phyloP scores from a whole-genome alignment of 2,329 filamentous ascomycete species.

The Delphinella strobiligena region DNA sequence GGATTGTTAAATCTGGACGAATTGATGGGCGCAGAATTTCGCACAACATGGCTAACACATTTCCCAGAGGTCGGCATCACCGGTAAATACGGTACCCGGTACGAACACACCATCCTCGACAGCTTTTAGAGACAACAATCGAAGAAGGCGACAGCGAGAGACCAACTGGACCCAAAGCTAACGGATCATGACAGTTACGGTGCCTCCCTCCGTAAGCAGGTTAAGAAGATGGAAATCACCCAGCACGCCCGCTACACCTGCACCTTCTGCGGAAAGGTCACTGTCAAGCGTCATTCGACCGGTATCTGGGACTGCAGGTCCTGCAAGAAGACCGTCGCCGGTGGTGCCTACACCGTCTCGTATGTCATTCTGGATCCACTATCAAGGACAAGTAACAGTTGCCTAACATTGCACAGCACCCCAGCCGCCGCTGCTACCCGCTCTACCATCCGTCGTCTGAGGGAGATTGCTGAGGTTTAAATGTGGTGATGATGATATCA shows the following conservation, averaged over 20 bases:
- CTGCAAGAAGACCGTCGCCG: slow-evolving; percentile 88
- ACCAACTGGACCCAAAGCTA: background rate
- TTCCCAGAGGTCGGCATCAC: slow-evolving; percentile 75
- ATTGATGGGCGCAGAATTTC: background rate
- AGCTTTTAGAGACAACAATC: background rate
- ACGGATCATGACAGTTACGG: slow-evolving; percentile 56
- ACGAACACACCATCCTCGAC: slow-evolving; percentile 28
- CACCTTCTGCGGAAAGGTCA: slow-evolving; percentile 97
- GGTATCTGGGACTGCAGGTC: slow-evolving; percentile 96
- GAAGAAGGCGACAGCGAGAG: no score
- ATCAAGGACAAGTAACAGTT: slow-evolving; percentile 16
- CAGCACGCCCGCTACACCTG: slow-evolving; percentile 96
- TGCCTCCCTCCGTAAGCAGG: slow-evolving; percentile 81
- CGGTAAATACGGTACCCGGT: slow-evolving; percentile 97
- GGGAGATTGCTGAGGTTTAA: slow-evolving; percentile 95
- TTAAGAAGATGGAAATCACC: slow-evolving; percentile 99
- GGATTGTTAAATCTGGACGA: background rate
- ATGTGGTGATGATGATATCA: slow-evolving; percentile 2
- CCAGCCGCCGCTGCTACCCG: slow-evolving; percentile 87
- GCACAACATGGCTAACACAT: background rate
- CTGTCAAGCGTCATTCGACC: slow-evolving; percentile 61
- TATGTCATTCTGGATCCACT: slow-evolving; percentile 45
- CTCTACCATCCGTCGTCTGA: slow-evolving; percentile 92
- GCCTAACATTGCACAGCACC: slow-evolving; percentile 44
- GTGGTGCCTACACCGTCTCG: slow-evolving; percentile 92